phyloP scores from a whole-genome alignment of 768 basidiomycete species.

The Nevesoporus exiguus region DNA sequence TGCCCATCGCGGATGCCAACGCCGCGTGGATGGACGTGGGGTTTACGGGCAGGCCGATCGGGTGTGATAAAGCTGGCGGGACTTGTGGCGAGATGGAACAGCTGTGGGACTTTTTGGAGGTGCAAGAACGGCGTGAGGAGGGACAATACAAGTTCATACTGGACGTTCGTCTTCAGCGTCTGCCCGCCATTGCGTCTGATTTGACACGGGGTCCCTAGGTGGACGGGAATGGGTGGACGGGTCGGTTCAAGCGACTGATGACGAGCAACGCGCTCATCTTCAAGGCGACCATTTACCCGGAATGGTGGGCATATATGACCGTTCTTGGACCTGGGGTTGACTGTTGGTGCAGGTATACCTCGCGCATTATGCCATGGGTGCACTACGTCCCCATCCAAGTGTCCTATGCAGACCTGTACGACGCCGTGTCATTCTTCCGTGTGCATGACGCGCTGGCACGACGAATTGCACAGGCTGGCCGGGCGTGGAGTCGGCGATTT shows the following conservation, averaged over 20 bases:
- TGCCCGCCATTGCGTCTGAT: too few species aligned
- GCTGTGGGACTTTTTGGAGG: slow-evolving; percentile 48
- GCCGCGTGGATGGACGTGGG: slow-evolving; percentile 51
- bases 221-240: too few species aligned
- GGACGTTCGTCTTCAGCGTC: slow-evolving; percentile 51
- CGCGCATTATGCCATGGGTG: too few species aligned
- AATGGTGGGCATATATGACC: too few species aligned
- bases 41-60: slow-evolving; percentile 44
- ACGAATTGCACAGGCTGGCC: slow-evolving; percentile 54
- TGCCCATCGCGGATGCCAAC: too few species aligned
- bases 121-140: slow-evolving; percentile 43
- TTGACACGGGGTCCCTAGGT: too few species aligned
- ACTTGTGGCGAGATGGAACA: slow-evolving; percentile 43
- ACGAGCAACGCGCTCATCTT: too few species aligned
- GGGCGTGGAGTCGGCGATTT: slow-evolving; percentile 52
- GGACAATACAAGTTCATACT: too few species aligned
- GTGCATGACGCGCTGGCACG: slow-evolving; percentile 58
- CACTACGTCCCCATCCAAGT: slow-evolving; percentile 71
- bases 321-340: too few species aligned
- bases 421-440: slow-evolving; percentile 70
- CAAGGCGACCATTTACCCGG: too few species aligned
- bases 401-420: slow-evolving; percentile 65
- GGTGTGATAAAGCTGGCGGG: slow-evolving; percentile 33
- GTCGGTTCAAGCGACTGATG: too few species aligned
- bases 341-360: too few species aligned